Conservation (phyloP, 73 alveolate species). For the Paramecium biaurelia region DNA sequence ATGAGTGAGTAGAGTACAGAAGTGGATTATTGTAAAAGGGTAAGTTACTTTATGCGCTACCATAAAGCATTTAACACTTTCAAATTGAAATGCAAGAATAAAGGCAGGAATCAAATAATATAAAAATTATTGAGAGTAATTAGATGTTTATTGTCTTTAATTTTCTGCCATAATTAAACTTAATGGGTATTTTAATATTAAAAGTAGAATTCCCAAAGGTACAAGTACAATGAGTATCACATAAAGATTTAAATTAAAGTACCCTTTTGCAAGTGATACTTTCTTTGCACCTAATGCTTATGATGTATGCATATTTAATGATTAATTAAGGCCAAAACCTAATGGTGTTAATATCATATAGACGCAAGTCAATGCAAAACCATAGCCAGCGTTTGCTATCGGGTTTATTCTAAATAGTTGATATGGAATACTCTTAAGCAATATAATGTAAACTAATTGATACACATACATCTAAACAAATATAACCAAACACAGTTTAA, state of each 20-base stretch:
- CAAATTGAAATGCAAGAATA: background rate
- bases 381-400: background rate
- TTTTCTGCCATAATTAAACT: background rate
- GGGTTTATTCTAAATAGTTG: background rate
- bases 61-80: conserved; percentile 28
- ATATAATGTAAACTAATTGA: conserved; percentile 8
- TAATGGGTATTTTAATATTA: background rate
- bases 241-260: background rate
- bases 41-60: conserved; percentile 22
- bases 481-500: conserved; percentile 23
- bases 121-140: background rate
- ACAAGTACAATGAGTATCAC: background rate
- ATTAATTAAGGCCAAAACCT: conserved; percentile 28
- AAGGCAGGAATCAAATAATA: background rate
- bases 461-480: background rate
- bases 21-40: conserved; percentile 18
- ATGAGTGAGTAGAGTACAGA: background rate
- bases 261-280: background rate
- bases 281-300: conserved; percentile 6
- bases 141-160: background rate
- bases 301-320: conserved; percentile 6
- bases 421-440: background rate
- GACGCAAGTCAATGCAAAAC: background rate
- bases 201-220: background rate
- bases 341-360: background rate